Evolutionary conservation across 441 rosid species (phyloP), one percentile per base, ranked within the genome.

Genomic region (Bruguiera hainesii): DNA sequence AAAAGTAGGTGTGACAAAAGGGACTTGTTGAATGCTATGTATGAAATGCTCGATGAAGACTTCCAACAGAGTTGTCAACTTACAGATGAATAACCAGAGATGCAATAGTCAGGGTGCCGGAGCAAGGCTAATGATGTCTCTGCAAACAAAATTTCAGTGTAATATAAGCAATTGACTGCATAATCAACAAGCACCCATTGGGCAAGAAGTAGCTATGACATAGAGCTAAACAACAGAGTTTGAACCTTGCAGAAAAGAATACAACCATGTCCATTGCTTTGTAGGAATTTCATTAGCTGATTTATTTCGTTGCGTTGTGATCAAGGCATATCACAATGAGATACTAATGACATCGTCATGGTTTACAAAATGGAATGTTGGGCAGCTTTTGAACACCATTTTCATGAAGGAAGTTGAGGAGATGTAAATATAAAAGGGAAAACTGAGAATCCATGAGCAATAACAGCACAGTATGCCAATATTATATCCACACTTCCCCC

Each of bases 81-180:
- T 83, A 91, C 99, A 60, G 79, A 87, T 65, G 99, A 84, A 84
- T 89, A 89, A 73, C 85, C 94, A 20, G 98, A 94, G 77, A 91
- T 89, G 89, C 97, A 91, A 75, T 85, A 94, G 69, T 91, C 97
- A 56, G 98, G 97, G 75, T 91, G 91, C 39, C 97, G 87, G 63
- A 94, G 92, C 82, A 94, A 85, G 69, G 98, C 84, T 66, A 91
- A 75, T 26, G 87, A 79, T 49, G 99, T 86, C 76, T 94, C 99
- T 94, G 90, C 77, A 81, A 66, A 30, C 61, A 63, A 65, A 73
- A 67, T 37, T 65, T 11, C 2, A 67, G 63, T 46, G 18, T 7
- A 61, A 13, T 7, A 20, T 19, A 66, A 67, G 5, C 67, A 29
- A 49, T 10, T 64, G 9, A 28, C 21, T 0, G 48, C 15, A 29